Conservation (phyloP, 2,329 filamentous ascomycete species). For the Phyllosticta citriasiana region DNA sequence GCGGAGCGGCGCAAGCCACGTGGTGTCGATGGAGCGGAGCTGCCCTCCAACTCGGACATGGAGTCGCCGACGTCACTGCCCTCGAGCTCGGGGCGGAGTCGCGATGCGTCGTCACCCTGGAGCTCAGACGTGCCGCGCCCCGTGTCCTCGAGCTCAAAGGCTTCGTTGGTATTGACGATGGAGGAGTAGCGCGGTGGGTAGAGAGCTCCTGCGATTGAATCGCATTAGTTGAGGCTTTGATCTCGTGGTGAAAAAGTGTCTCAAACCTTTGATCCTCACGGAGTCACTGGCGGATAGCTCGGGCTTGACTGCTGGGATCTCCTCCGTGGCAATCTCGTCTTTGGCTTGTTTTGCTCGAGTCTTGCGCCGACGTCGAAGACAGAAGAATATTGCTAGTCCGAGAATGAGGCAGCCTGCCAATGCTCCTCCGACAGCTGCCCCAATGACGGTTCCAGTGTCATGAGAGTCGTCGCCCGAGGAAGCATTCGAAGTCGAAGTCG, state of each 20-base stretch:
- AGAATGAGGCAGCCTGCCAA: conserved; percentile 17
- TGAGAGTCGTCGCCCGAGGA: neutral
- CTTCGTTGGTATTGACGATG: neutral
- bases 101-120: neutral
- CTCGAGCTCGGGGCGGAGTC: neutral
- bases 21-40: neutral
- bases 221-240: neutral
- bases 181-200: conserved; percentile 3
- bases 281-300: neutral
- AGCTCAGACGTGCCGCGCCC: neutral
- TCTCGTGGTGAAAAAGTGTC: neutral
- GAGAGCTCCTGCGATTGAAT: neutral
- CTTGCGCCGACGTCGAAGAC: neutral
- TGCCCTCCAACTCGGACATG: conserved; percentile 1
- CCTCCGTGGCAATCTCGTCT: neutral
- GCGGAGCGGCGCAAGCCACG: neutral
- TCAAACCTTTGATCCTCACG: neutral
- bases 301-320: neutral
- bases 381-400: conserved; percentile 14
- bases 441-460: conserved; percentile 18
- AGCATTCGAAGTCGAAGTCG: neutral
- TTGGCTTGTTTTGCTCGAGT: neutral
- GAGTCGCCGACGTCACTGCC: neutral
- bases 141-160: conserved; percentile 6
- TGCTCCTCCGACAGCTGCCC: conserved; percentile 21